Evolutionary conservation across 768 basidiomycete species (phyloP).

Genomic region (Gautieria morchelliformis): DNA sequence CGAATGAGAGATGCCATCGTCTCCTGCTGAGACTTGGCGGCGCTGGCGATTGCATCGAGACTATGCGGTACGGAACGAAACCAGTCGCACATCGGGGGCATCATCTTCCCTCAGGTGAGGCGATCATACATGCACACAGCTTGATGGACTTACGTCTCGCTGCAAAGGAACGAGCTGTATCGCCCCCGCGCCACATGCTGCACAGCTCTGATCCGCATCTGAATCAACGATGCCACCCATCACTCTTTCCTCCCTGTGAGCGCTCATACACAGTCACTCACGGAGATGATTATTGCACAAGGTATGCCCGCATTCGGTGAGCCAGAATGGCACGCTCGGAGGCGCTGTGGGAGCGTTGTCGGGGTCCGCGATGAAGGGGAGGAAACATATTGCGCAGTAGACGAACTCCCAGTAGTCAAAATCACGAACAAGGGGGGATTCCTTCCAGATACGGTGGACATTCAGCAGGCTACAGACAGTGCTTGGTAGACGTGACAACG

Average conservation of each 20-base stretch:
- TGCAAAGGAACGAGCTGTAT: conserved; percentile 69
- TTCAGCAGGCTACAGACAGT: neutral
- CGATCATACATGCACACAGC: neutral
- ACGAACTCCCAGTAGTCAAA: conserved; percentile 80
- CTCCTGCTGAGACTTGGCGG: conserved; percentile 77
- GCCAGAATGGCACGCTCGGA: conserved; percentile 70
- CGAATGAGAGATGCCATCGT: conserved; percentile 59
- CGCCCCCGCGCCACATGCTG: conserved; percentile 51
- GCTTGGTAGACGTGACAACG: neutral
- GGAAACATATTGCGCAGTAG: conserved; percentile 57
- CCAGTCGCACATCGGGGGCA: conserved; percentile 75
- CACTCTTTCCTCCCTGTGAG: conserved; percentile 4
- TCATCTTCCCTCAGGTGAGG: conserved; percentile 44
- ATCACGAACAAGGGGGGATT: conserved; percentile 12
- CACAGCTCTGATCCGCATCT: conserved; percentile 70
- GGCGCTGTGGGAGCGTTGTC: conserved; percentile 23
- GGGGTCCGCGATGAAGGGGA: conserved; percentile 45
- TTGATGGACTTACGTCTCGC: conserved; percentile 42
- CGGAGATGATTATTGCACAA: conserved; percentile 81
- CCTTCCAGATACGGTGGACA: neutral
- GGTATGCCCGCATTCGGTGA: conserved; percentile 82
- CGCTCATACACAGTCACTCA: conserved; percentile 26
- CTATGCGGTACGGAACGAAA: conserved; percentile 54
- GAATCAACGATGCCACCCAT: neutral
- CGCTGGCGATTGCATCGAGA: conserved; percentile 55